phyloP scores from a whole-genome alignment of 768 basidiomycete genomes.

The Leccinum subtestaceum region DNA sequence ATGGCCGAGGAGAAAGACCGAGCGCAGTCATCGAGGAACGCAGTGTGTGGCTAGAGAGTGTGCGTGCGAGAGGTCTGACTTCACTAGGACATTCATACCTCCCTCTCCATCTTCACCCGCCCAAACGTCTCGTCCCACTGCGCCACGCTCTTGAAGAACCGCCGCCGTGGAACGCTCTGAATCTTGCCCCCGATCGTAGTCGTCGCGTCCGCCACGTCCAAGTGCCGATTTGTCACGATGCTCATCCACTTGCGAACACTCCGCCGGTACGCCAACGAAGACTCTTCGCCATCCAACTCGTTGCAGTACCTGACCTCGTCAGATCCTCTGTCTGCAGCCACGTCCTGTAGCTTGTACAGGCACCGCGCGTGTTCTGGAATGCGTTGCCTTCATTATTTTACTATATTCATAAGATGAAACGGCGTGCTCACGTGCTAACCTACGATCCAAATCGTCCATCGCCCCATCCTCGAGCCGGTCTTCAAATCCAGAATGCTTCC shows the following conservation, averaged over 20 bases:
- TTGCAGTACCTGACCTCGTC: slow-evolving; percentile 38
- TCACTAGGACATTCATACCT: slow-evolving; percentile 9
- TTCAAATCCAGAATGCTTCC: slow-evolving; percentile 57
- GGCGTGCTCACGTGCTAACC: slow-evolving; percentile 61
- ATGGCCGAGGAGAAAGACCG: slow-evolving; percentile 28
- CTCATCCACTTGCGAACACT: slow-evolving; percentile 60
- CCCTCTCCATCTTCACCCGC: slow-evolving; percentile 23
- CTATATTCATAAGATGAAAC: background rate
- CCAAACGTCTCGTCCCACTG: slow-evolving; percentile 35
- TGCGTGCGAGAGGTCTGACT: slow-evolving; percentile 23
- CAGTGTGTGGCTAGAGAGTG: slow-evolving; percentile 22
- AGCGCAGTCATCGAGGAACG: slow-evolving; percentile 13
- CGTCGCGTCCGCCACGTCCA: slow-evolving; percentile 40
- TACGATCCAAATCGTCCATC: slow-evolving; percentile 51
- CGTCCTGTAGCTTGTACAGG: slow-evolving; percentile 57
- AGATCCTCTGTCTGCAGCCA: slow-evolving; percentile 37
- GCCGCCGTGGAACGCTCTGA: slow-evolving; percentile 36
- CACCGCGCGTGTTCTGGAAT: slow-evolving; percentile 52
- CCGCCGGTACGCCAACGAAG: slow-evolving; percentile 35
- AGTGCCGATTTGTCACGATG: slow-evolving; percentile 57
- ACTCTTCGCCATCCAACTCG: slow-evolving; percentile 43
- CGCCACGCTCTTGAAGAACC: slow-evolving; percentile 56
- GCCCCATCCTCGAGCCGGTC: slow-evolving; percentile 32
- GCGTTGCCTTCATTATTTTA: no score
- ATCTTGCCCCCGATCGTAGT: no score